These are phyloP conservation scores for Niveomyces coronatus DNA, from an alignment of 2,329 filamentous ascomycete species.

Conservation along the genomic window DNA sequence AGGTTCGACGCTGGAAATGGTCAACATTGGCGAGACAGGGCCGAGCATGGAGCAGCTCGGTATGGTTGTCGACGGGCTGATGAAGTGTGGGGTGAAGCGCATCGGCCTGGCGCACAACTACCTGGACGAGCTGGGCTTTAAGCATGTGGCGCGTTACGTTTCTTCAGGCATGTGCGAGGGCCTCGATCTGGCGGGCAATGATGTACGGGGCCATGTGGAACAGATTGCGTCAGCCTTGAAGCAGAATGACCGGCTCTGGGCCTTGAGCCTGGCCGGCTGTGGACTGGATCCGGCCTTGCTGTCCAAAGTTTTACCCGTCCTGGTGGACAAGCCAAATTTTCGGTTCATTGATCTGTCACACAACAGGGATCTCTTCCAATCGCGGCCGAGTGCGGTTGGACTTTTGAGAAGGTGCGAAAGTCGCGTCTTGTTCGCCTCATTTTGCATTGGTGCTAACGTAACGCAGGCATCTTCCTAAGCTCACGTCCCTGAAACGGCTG, in stretches of 20 bases:
- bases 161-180: constrained; percentile 71
- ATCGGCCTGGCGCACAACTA: constrained; percentile 77
- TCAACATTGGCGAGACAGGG: constrained; percentile 73
- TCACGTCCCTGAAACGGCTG: constrained; percentile 68
- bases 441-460: neutral
- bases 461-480: constrained; percentile 62
- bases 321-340: constrained; percentile 61
- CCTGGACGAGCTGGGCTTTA: constrained; percentile 62
- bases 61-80: constrained; percentile 70
- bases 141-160: constrained; percentile 68
- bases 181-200: constrained; percentile 80
- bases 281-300: constrained; percentile 65
- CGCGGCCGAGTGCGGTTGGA: constrained; percentile 61
- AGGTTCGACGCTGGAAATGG: constrained; percentile 65
- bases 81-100: constrained; percentile 64
- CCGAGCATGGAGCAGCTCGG: constrained; percentile 62
- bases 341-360: constrained; percentile 89
- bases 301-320: constrained; percentile 61
- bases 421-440: constrained; percentile 1
- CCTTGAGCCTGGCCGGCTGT: constrained; percentile 78
- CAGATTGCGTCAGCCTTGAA: constrained; percentile 42
- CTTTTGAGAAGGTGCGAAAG: constrained; percentile 60
- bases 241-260: constrained; percentile 55
- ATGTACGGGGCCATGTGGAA: constrained; percentile 47
- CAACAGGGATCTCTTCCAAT: constrained; percentile 70